phyloP scores from a whole-genome alignment of 2,329 filamentous ascomycete genomes.

The Westerdykella sp. region DNA sequence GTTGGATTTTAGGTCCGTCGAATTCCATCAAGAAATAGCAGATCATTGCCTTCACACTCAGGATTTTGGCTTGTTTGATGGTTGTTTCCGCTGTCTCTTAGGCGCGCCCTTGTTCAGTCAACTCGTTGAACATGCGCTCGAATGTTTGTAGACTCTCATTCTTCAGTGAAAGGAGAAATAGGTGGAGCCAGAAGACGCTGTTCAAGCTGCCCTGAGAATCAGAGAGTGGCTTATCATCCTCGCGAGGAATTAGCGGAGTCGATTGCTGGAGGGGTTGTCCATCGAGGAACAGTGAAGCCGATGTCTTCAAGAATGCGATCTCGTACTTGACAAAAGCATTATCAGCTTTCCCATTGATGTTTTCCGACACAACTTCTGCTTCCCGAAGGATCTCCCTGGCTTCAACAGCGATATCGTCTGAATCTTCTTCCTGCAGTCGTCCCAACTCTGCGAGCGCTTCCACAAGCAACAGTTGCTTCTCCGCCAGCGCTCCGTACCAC shows the following conservation, averaged over 20 bases:
- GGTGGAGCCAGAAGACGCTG: neutral
- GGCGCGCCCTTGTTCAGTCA: neutral
- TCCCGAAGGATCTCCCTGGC: no score
- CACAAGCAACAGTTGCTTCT: no score
- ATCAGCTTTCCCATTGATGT: no score
- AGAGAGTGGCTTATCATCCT: neutral
- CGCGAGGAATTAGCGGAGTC: neutral
- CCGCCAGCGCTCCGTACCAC: no score
- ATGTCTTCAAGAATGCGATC: no score
- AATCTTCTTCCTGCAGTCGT: no score
- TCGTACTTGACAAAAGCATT: no score
- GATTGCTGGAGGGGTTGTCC: neutral
- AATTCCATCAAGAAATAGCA: neutral
- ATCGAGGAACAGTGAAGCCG: no score
- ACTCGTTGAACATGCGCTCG: neutral
- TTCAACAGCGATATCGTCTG: no score
- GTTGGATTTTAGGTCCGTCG: neutral
- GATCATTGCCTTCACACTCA: neutral
- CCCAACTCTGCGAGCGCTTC: no score
- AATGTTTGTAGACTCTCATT: neutral
- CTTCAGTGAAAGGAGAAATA: neutral
- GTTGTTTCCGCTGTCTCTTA: neutral
- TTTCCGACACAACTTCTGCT: no score
- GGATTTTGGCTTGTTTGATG: neutral
- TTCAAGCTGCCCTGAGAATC: neutral